A percentile compares a stretch with the other conserved stretches of the same genome.
phyloP scores from a whole-genome alignment of 2,329 filamentous ascomycete genomes.

The Colletotrichum endophyticum region DNA sequence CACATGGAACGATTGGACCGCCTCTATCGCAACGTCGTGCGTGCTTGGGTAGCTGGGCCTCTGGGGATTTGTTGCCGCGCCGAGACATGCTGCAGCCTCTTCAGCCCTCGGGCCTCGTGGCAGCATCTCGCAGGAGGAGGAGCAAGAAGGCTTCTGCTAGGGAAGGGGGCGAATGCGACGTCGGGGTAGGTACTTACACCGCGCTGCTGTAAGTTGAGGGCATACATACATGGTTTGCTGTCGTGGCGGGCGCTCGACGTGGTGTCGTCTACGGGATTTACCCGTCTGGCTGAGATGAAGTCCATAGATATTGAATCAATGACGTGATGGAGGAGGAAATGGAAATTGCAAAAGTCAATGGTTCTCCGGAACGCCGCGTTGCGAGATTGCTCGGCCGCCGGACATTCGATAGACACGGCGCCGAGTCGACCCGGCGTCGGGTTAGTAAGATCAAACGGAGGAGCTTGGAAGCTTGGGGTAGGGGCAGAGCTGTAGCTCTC shows the following conservation, averaged over 20 bases:
- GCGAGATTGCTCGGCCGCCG: neutral
- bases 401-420: neutral
- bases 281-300: neutral
- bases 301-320: neutral
- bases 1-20: slow-evolving; percentile 1
- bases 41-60: neutral
- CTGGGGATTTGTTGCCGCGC: neutral
- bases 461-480: neutral
- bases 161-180: neutral
- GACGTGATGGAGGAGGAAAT: neutral
- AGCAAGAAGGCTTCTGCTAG: accelerated
- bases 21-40: neutral
- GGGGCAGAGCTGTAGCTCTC: neutral
- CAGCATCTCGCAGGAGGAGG: slow-evolving; percentile 2
- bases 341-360: neutral
- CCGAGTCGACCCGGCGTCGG: neutral
- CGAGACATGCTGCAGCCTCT: slow-evolving; percentile 17
- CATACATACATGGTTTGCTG: neutral
- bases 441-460: neutral
- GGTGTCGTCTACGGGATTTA: neutral
- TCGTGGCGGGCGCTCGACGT: neutral
- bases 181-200: neutral
- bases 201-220: neutral
- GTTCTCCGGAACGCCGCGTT: neutral
- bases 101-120: slow-evolving; percentile 10